Evolutionary conservation across 768 basidiomycete genomes (phyloP).

Genomic region (Leccinum ochraceum): DNA sequence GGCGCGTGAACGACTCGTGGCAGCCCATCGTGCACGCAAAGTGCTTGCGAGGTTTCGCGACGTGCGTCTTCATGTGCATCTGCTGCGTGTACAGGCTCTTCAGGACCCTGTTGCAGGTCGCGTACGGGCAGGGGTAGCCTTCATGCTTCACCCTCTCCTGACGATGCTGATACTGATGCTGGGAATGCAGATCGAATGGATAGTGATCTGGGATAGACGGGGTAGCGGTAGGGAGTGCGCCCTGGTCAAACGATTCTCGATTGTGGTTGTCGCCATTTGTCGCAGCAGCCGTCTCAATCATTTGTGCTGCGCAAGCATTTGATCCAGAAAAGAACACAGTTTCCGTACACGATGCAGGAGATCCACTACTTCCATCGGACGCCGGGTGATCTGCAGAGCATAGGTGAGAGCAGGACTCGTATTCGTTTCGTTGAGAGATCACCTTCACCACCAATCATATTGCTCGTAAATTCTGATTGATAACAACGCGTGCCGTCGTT

Average conservation of each 20-base stretch:
- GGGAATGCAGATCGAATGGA: too few relatives aligned
- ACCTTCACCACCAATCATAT: not conserved
- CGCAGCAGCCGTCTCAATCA: too few relatives aligned
- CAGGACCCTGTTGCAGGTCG: not conserved
- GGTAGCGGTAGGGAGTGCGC: not conserved
- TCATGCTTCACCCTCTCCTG: not conserved
- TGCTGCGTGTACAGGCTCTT: slow-evolving; percentile 4
- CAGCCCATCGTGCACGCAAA: slow-evolving; percentile 7
- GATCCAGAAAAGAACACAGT: not conserved
- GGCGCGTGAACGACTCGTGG: slow-evolving; percentile 3
- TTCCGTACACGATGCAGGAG: not conserved
- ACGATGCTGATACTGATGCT: too few relatives aligned
- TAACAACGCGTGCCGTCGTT: not conserved
- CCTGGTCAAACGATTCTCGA: not conserved
- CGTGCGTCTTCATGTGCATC: slow-evolving; percentile 1
- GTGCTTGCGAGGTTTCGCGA: not conserved
- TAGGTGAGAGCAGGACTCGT: not conserved
- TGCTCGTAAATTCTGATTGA: not conserved
- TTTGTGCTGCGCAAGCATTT: not conserved
- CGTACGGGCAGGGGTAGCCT: slow-evolving; percentile 1
- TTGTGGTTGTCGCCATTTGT: not conserved
- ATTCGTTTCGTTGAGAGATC: not conserved
- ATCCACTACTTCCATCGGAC: not conserved
- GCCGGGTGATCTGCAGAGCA: not conserved
- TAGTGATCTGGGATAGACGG: not conserved